Evolutionary conservation across 1,139 yeast genomes (phyloP), one percentile per base, ranked within the genome.

Genomic region (Tardiomyces digboiensis): DNA sequence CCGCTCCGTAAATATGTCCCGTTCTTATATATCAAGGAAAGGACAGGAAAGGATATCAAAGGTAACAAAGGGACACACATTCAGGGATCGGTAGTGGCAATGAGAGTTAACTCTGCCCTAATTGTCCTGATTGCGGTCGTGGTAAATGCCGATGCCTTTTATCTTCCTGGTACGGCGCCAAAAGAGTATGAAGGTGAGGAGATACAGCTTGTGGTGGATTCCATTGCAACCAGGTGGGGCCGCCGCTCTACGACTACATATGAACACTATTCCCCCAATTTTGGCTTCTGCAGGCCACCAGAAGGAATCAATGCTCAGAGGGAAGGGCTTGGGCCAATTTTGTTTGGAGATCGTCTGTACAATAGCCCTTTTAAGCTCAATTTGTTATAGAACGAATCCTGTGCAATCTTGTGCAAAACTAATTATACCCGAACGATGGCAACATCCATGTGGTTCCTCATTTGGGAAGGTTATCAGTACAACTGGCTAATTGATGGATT

Each of bases 401-500:
- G 98, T 70, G 71, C 71, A 46, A 55, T 61, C 21, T 67, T 89
- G 42, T 91, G 99, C 66, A 55, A 72, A 1, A 56, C 72, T 2
- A 55, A 54, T 2, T 87, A 86, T 61, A 72, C 81, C 33, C 72
- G 75, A 26, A 61, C 75, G 6, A 95, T 87, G 58, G 74, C 87
- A 1, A 71, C 72, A 3, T 88, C 88, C 59, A 85, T 88, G 42
- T 81, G 80, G 60, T 74, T 83, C 55, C 76, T 84, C 57, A 83
- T 91, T 53, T 72, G 80, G 52, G 86, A 88, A 42, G 89, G 89
- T 5, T 91, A 86, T 62, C 77, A 75, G 59, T 85, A 86, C 63
- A 89, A 91, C 61, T 91, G 97, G 98, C 72, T 89, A 45, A 70
- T 91, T 49, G 99, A 91, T 63, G 97, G 97, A 1, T 75, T 91